Evolutionary conservation across 345 rosid species (phyloP), one percentile per base, ranked within the genome.

Genomic region (Eutrema yunnanense): DNA sequence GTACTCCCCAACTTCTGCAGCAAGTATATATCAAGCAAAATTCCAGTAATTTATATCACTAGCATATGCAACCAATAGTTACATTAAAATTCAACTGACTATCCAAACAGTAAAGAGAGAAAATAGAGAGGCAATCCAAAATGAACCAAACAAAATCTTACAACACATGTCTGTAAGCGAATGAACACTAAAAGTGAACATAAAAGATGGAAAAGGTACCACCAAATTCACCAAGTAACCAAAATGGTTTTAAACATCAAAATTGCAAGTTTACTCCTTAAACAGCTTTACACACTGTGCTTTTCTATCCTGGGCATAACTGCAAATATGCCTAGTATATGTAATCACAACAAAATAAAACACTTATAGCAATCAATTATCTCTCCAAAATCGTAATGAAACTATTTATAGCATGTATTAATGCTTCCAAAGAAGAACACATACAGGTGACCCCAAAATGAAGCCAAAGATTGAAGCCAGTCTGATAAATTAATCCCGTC

Each of bases 371-470:
- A 59, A 50, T 34, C 38, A 42, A 41, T n/a, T 57, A 27, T 74
- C 47, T 41, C 47, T 49, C 60, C 33, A 37, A 41, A 59, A 26
- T 11, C 12, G 29, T 14, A 33, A 29, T 34, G 49, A 36, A 74
- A 67, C 34, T 46, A 53, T 19, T n/a, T 60, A 36, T 46, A 62
- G 52, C 65, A 65, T 41, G 48, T 9, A 37, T 12, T 66, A 67
- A 79, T 53, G 42, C 34, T 62, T 33, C 49, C 19, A 56, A 83
- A 68, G 78, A 82, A 58, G 76, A 66, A 76, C 42, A 90, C 99
- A 71, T 90, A 95, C 99, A 96, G 86, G 86, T 92, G 99, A 81
- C 99, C 99, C 99, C 98, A 96, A 81, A 96, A 96, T 38, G 99
- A 96, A 61, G 99, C 99, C 91, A 96, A 61, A 1, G 98, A 92